Evolutionary conservation across 1,139 yeast genomes (phyloP), one percentile per base, ranked within the genome.

Genomic region (Oligophagozyma castellii): DNA sequence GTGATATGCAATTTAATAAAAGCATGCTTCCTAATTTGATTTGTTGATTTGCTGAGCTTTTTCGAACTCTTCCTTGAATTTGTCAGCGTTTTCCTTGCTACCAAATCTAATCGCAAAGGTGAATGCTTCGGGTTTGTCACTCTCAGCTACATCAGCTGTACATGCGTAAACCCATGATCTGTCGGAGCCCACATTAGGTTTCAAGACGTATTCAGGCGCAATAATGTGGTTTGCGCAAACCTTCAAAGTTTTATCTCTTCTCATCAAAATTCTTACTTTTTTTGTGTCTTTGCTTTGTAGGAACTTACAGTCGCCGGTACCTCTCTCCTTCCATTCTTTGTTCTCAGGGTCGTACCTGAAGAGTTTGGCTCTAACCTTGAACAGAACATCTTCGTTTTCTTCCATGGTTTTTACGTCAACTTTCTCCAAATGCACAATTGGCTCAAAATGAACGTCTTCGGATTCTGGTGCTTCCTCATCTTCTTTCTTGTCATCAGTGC

Each of bases 271-370:
- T 63, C 98, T 77, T 40, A 79, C 80, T 63, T 81, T 86, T 34
- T 70, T 68, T 34, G 83, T 63, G 37, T 63, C 63, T 61, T 81
- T 83, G 65, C 86, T 95, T 64, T 89, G 71, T 56, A 89, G 72
- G 59, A 89, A 83, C 62, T 86, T 83, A 48, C 86, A 95, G 53
- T 89, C 98, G 48, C 98, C 99, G 26, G 95, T 84, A 45, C 98
- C 98, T 66, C 98, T 80, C 67, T 92, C 99, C 61, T 92, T 89
- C 98, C 99, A 89, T 63, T 89, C 98, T 53, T 81, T 80, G 35
- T 75, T 55, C 39, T 77, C 84, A 37, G 66, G 67, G 52, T 77
- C 80, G 65, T 77, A 89, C 60, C 84, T 77, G 68, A 89, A 89
- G 54, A 89, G 68, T 63, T 89, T 92, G 45, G 99, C 96, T 56